Base-by-base conservation (phyloP, 768 basidiomycete species). In the Xerocomus spinulosus region DNA sequence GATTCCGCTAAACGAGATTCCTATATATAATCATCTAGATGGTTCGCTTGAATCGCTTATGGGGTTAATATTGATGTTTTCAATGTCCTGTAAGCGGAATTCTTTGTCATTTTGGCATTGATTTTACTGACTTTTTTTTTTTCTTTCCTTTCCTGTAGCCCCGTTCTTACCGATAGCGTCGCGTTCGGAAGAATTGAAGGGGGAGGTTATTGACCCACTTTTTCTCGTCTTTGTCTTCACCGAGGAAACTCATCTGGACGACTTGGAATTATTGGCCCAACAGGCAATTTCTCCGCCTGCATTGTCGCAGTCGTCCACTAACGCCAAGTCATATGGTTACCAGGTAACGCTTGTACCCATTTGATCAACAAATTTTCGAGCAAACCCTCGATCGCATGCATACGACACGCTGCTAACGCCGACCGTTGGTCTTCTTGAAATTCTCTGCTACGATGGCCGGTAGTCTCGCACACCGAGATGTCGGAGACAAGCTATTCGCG, bases 21-120 rank as follows among this genome's bases (percentile, higher is more conserved):
- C 29, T 53, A 29, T 47, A 48, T 54, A 51, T 56, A 63, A 68
- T 60, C 37, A 55, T 44, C 44, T 66, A 68, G 64, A 57, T 54
- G 52, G 47, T 43, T 48, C 36, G 28, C 21, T 49, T 61, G 51
- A 10, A 28, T 28, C 10, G 5, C 10, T 55, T 44, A 15, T 4
- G 34, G 30, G 48, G 28, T 29, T 46, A 42, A 49, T 48, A 29
- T 14, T 23, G 42, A 47, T 39, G 43, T 32, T 49, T 55, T 13
- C n/a, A 36, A 42, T 44, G 20, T 14, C 29, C 54, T 50, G 60
- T 61, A 55, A 63, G 60, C 62, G 59, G 28, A 42, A 52, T 55
- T 23, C n/a, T 39, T 51, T 46, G 43, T 47, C 24, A 13, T 18
- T 44, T 30, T 32, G 29, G 25, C 33, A 32, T 23, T 44, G 3